phyloP scores from a whole-genome alignment of 2,329 filamentous ascomycete species.

The Sphaerulina musiva region DNA sequence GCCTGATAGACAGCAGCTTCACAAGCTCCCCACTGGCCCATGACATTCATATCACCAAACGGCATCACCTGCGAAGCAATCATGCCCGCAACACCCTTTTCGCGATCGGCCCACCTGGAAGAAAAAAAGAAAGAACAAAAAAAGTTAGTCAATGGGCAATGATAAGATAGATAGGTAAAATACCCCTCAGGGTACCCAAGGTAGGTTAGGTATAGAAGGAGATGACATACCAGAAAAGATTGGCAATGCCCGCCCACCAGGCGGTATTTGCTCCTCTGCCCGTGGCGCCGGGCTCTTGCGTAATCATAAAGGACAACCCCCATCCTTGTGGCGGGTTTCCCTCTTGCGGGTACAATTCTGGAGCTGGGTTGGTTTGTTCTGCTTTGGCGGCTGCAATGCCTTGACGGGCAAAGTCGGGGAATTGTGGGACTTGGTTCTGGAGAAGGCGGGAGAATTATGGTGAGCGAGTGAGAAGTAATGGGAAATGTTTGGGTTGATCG shows the following conservation, averaged over 20 bases:
- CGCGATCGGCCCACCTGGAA: slow-evolving; percentile 25
- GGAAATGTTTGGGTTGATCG: background rate
- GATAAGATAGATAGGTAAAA: no score
- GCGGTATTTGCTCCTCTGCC: slow-evolving; percentile 33
- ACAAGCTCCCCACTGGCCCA: slow-evolving; percentile 31
- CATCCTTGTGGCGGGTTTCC: slow-evolving; percentile 57
- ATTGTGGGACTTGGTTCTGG: slow-evolving; percentile 34
- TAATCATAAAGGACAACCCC: slow-evolving; percentile 46
- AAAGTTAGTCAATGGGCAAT: no score
- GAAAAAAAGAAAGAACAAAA: no score
- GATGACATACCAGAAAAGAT: slow-evolving; percentile 26
- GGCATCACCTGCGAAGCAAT: slow-evolving; percentile 35
- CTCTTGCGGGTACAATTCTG: slow-evolving; percentile 35
- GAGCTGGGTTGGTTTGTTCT: slow-evolving; percentile 34
- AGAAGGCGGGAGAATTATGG: background rate
- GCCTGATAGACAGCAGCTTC: slow-evolving; percentile 28
- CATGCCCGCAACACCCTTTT: slow-evolving; percentile 35
- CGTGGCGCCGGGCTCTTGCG: slow-evolving; percentile 31
- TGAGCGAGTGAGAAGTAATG: no score
- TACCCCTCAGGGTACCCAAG: no score
- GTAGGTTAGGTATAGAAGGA: no score
- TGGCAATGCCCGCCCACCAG: slow-evolving; percentile 33
- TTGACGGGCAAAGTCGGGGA: slow-evolving; percentile 34
- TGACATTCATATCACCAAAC: slow-evolving; percentile 28
- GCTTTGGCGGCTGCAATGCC: slow-evolving; percentile 32